phyloP scores from a whole-genome alignment of 306 rosid genomes.

The Herpetospermum pedunculosum region DNA sequence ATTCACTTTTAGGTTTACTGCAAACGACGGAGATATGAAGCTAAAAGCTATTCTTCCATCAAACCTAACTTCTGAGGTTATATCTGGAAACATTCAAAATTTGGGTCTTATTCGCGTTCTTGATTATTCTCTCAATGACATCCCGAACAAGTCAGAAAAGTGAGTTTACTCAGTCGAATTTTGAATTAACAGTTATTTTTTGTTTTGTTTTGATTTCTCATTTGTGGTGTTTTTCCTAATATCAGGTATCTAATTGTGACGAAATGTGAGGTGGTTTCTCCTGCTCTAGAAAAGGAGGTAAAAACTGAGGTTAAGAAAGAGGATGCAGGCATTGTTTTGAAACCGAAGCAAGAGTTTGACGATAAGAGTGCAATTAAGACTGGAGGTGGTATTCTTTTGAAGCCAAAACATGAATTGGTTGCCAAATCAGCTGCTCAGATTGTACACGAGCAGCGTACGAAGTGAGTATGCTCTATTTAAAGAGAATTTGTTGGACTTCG shows the following conservation, averaged over 20 bases:
- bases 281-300: constrained; percentile 58
- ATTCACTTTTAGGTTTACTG: constrained; percentile 46
- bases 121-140: constrained; percentile 65
- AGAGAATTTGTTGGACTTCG: neutral
- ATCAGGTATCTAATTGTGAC: constrained; percentile 60
- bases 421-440: constrained; percentile 88
- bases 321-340: constrained; percentile 18
- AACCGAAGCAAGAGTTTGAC: constrained; percentile 28
- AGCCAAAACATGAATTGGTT: constrained; percentile 57
- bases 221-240: neutral
- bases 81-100: constrained; percentile 69
- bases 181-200: neutral
- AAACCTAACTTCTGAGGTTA: constrained; percentile 26
- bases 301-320: constrained; percentile 26
- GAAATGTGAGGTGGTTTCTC: constrained; percentile 59
- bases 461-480: constrained; percentile 29
- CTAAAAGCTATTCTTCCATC: constrained; percentile 52
- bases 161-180: constrained; percentile 14
- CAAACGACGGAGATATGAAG: constrained; percentile 65
- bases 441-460: constrained; percentile 56
- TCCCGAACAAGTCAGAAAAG: constrained; percentile 63
- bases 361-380: constrained; percentile 18
- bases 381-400: constrained; percentile 38
- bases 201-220: neutral
- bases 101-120: constrained; percentile 65